phyloP scores from a whole-genome alignment of 202 grass and related monocot species.

The Panicum virgatum region DNA sequence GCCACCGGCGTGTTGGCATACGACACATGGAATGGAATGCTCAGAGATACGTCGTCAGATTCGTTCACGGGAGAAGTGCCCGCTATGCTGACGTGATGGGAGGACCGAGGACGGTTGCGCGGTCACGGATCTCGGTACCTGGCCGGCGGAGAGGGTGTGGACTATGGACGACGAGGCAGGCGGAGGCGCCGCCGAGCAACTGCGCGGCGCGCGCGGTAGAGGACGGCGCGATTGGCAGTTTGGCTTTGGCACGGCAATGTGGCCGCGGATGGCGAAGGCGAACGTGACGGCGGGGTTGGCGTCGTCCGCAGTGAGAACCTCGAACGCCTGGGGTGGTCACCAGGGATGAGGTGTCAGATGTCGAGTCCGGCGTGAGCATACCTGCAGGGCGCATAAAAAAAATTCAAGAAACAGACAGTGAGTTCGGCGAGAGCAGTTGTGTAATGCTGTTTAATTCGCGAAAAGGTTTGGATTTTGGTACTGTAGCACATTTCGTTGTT shows the following conservation, averaged over 20 bases:
- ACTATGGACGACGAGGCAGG: conserved; percentile 50
- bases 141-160: not conserved
- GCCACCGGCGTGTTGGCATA: too few relatives aligned
- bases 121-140: too few relatives aligned
- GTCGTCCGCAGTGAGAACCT: conserved; percentile 32
- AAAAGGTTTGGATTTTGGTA: too few relatives aligned
- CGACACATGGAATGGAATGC: too few relatives aligned
- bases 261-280: conserved; percentile 26
- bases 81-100: too few relatives aligned
- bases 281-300: conserved; percentile 56
- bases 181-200: conserved; percentile 26
- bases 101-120: too few relatives aligned
- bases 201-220: conserved; percentile 47
- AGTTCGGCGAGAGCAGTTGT: not conserved
- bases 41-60: too few relatives aligned
- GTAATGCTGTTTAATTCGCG: too few relatives aligned
- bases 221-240: too few relatives aligned
- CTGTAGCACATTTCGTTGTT: too few relatives aligned
- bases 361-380: conserved; percentile 21
- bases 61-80: too few relatives aligned
- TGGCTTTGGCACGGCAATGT: conserved; percentile 28
- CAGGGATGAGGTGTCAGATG: conserved; percentile 27
- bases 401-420: not conserved
- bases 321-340: conserved; percentile 35
- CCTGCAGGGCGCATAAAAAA: not conserved